A percentile compares a stretch with the other conserved stretches of the same genome.
Evolutionary conservation across 257 asterid genomes (phyloP).

Genomic region (Petunia secreta): DNA sequence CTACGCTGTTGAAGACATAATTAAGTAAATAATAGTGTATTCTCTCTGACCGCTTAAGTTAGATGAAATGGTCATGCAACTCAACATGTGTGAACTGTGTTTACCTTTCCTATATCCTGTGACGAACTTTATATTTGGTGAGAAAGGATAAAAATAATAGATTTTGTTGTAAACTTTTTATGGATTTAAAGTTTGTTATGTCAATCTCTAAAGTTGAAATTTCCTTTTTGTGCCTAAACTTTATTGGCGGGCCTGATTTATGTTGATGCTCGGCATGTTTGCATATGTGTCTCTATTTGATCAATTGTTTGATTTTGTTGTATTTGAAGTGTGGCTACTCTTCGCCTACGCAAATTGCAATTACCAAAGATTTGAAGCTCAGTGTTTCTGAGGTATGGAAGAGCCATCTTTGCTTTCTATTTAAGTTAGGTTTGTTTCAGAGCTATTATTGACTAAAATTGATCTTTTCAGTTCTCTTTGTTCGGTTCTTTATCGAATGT

Average conservation of each 20-base stretch:
- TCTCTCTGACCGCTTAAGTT: background rate
- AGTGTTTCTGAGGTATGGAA: slow-evolving; percentile 72
- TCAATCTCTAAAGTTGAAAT: slow-evolving; percentile 2
- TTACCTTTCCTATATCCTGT: background rate
- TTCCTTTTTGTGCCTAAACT: slow-evolving; percentile 11
- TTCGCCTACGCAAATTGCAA: slow-evolving; percentile 81
- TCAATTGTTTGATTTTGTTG: slow-evolving; percentile 34
- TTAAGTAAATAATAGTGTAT: background rate
- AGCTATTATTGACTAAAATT: background rate
- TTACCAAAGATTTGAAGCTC: slow-evolving; percentile 66
- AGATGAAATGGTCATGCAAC: background rate
- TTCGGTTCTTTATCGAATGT: slow-evolving; percentile 92
- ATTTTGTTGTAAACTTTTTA: background rate
- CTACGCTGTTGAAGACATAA: background rate
- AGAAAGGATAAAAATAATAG: background rate
- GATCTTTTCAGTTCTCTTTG: slow-evolving; percentile 66
- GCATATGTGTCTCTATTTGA: slow-evolving; percentile 24
- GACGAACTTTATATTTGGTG: background rate
- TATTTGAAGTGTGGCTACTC: slow-evolving; percentile 78
- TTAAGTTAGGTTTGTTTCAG: background rate
- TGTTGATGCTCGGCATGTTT: background rate
- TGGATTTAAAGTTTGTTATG: background rate
- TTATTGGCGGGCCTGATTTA: background rate
- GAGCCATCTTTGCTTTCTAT: slow-evolving; percentile 8
- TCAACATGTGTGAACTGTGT: background rate